Evolutionary conservation across 2,329 filamentous ascomycete genomes (phyloP).

Genomic region (Podosphaera fusca): DNA sequence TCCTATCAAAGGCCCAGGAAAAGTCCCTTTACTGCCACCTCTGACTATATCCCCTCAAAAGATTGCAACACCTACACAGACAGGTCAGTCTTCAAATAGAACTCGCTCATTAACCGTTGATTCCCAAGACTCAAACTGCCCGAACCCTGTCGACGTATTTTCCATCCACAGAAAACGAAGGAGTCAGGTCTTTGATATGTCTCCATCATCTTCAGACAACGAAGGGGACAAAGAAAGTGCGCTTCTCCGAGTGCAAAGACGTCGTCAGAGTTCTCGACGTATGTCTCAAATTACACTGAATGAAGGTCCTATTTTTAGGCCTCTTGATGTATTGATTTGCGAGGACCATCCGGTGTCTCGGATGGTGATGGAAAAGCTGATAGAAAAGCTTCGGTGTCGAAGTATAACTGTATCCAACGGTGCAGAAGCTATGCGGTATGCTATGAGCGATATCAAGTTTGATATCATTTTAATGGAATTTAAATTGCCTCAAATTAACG

Average conservation of each 20-base stretch:
- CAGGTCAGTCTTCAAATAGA: slow-evolving; percentile 38
- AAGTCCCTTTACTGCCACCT: slow-evolving; percentile 13
- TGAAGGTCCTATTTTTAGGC: slow-evolving; percentile 68
- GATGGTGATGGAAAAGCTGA: slow-evolving; percentile 94
- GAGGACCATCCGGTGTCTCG: slow-evolving; percentile 94
- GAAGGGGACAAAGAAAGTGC: slow-evolving; percentile 84
- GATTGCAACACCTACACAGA: slow-evolving; percentile 34
- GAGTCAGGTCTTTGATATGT: slow-evolving; percentile 90
- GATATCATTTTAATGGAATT: slow-evolving; percentile 98
- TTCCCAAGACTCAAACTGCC: slow-evolving; percentile 65
- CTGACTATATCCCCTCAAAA: slow-evolving; percentile 38
- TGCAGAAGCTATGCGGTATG: slow-evolving; percentile 76
- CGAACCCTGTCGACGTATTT: slow-evolving; percentile 39
- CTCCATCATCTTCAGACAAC: slow-evolving; percentile 91
- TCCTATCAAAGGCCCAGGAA: slow-evolving; percentile 30
- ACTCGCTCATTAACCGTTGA: slow-evolving; percentile 80
- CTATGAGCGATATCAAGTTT: slow-evolving; percentile 93
- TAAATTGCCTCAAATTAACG: slow-evolving; percentile 83
- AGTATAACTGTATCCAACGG: slow-evolving; percentile 83
- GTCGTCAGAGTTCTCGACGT: slow-evolving; percentile 84
- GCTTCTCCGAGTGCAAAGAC: slow-evolving; percentile 71
- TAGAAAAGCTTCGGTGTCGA: slow-evolving; percentile 85
- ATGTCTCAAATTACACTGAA: slow-evolving; percentile 76
- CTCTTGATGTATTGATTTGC: slow-evolving; percentile 83
- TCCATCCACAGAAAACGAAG: slow-evolving; percentile 59